Conservation (phyloP, 192 early-diverging fungal species). For the Rhizophagus sp. region DNA sequence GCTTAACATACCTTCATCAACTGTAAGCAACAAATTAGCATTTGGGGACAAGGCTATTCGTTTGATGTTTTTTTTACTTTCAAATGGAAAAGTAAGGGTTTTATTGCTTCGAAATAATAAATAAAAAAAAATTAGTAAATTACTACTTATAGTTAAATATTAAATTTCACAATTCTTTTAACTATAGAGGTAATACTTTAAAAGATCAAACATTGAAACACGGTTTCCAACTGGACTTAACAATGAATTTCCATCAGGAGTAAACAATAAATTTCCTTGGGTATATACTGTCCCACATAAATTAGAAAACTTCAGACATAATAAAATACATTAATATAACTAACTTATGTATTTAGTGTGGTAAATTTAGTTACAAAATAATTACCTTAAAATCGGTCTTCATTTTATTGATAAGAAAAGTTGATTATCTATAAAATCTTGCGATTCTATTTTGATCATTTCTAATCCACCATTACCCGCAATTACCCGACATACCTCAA, state of each 20-base stretch:
- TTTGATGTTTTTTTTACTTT: slow-evolving; percentile 89
- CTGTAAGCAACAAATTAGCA: slow-evolving; percentile 81
- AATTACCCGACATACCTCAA: too few relatives aligned
- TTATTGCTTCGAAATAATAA: slow-evolving; percentile 65
- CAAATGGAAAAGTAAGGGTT: slow-evolving; percentile 89
- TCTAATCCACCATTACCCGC: too few relatives aligned
- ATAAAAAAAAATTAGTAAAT: slow-evolving; percentile 1
- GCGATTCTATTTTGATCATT: too few relatives aligned
- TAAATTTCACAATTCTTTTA: not conserved
- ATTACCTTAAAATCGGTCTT: slow-evolving; percentile 48
- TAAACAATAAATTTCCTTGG: slow-evolving; percentile 93
- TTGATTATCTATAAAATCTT: too few relatives aligned
- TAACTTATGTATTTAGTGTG: too few relatives aligned
- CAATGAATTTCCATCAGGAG: slow-evolving; percentile 91
- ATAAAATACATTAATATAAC: not conserved
- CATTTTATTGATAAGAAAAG: slow-evolving; percentile 21
- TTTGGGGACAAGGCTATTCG: slow-evolving; percentile 89
- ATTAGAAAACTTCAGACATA: slow-evolving; percentile 82
- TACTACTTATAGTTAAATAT: not conserved
- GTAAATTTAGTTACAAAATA: not conserved
- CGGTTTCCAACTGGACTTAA: slow-evolving; percentile 97
- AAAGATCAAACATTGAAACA: slow-evolving; percentile 93
- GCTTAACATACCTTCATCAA: slow-evolving; percentile 78
- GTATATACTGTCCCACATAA: slow-evolving; percentile 97
- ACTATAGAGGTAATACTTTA: slow-evolving; percentile 60